Conservation (phyloP, 1,139 yeast genomes). For the Candida smagusa region DNA sequence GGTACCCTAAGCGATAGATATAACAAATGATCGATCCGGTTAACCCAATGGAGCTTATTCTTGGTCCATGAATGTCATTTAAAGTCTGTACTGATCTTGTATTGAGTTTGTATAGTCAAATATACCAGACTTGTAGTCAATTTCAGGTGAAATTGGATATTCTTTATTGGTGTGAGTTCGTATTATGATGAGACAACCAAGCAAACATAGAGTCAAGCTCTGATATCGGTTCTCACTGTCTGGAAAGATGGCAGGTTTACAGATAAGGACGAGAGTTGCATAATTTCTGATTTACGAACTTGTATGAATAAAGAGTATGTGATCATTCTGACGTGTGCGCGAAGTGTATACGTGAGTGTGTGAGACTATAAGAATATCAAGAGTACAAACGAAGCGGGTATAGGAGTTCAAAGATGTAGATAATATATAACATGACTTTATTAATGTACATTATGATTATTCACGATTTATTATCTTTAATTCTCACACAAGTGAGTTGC, state of each 20-base stretch:
- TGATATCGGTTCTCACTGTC: slow-evolving; percentile 43
- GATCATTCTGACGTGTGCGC: too few species aligned
- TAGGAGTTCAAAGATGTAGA: too few species aligned
- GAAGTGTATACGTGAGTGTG: background rate
- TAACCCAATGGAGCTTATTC: slow-evolving; percentile 95
- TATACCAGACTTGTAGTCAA: slow-evolving; percentile 53
- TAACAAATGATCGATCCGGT: slow-evolving; percentile 58
- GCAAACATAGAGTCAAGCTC: slow-evolving; percentile 94
- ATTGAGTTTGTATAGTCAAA: slow-evolving; percentile 57
- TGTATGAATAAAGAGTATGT: slow-evolving; percentile 5
- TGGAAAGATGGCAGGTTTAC: slow-evolving; percentile 46
- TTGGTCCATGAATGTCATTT: slow-evolving; percentile 57
- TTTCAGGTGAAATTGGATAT: slow-evolving; percentile 23
- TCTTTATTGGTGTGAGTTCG: slow-evolving; percentile 16
- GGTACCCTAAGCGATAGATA: slow-evolving; percentile 71
- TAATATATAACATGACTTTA: too few species aligned
- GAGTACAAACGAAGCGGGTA: too few species aligned
- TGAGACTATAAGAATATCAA: too few species aligned
- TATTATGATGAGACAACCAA: slow-evolving; percentile 68
- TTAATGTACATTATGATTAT: too few species aligned
- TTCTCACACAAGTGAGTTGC: too few species aligned
- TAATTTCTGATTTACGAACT: slow-evolving; percentile 11
- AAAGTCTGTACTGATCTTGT: slow-evolving; percentile 25
- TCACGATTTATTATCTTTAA: too few species aligned
- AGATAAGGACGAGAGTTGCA: slow-evolving; percentile 43